Conservation (phyloP, 2,329 filamentous ascomycete species). For the Botrytis paeoniae region DNA sequence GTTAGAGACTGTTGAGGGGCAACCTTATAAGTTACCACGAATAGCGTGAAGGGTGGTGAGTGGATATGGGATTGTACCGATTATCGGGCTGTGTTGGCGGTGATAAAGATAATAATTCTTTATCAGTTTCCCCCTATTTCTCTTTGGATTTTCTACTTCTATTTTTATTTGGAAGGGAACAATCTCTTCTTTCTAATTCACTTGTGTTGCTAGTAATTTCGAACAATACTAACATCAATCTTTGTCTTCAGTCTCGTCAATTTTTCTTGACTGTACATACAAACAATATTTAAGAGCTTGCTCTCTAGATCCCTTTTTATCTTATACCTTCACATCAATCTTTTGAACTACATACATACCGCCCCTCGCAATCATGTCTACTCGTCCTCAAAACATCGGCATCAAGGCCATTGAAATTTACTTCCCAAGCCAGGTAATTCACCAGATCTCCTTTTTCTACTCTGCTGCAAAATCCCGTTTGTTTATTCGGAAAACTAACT, state of each 20-base stretch:
- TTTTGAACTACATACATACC: constrained; percentile 25
- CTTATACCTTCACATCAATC: constrained; percentile 1
- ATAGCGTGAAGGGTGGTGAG: constrained; percentile 4
- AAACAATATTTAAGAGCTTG: background rate
- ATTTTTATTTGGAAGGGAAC: background rate
- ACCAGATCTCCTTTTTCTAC: background rate
- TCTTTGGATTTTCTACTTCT: too few relatives aligned
- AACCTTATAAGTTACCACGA: background rate
- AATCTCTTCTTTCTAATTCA: background rate
- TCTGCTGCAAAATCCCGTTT: background rate
- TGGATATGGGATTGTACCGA: constrained; percentile 11
- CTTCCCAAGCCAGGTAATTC: constrained; percentile 76
- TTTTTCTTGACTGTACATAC: constrained; percentile 13
- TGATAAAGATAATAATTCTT: constrained; percentile 5
- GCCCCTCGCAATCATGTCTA: constrained; percentile 54
- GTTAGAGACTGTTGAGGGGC: background rate
- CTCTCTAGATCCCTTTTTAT: background rate
- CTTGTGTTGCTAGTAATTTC: background rate
- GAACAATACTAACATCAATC: constrained; percentile 18
- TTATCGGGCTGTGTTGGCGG: constrained; percentile 13
- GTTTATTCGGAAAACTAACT: constrained; percentile 12
- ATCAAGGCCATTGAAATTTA: constrained; percentile 93
- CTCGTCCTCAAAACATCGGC: constrained; percentile 81
- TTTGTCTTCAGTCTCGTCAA: constrained; percentile 16
- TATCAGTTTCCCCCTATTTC: background rate